phyloP scores from a whole-genome alignment of 192 early-diverging fungal genomes.

The Funneliformis mosseae region DNA sequence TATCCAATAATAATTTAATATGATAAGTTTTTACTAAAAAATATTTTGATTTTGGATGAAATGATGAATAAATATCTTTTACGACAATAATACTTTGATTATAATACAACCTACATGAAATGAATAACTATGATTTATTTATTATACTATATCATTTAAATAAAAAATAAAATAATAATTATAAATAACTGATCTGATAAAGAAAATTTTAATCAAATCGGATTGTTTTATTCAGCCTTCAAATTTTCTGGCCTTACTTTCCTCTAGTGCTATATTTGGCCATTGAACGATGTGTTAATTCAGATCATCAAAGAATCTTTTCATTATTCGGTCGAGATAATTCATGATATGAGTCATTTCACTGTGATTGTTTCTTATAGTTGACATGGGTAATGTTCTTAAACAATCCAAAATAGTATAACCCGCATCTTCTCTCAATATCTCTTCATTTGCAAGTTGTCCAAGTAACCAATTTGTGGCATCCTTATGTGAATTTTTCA shows the following conservation, averaged over 20 bases:
- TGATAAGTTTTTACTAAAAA: too few relatives aligned
- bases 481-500: background rate
- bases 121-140: too few relatives aligned
- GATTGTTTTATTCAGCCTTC: constrained; percentile 4
- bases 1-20: too few relatives aligned
- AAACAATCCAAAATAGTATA: constrained; percentile 14
- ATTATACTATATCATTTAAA: too few relatives aligned
- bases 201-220: constrained; percentile 1
- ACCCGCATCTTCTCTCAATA: background rate
- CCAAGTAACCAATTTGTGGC: background rate
- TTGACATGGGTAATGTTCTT: background rate
- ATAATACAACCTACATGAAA: too few relatives aligned
- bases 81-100: too few relatives aligned
- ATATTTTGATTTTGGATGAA: too few relatives aligned
- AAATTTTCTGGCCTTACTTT: constrained; percentile 5
- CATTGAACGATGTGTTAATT: constrained; percentile 3
- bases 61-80: too few relatives aligned
- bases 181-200: too few relatives aligned
- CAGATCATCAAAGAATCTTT: background rate
- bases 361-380: background rate
- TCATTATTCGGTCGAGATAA: background rate
- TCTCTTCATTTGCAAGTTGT: background rate
- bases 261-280: background rate
- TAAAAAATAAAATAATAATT: too few relatives aligned
- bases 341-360: constrained; percentile 3